These are phyloP conservation scores for Iris macrosiphon DNA, from an alignment of 106 monocot species.

Conservation along the genomic window DNA sequence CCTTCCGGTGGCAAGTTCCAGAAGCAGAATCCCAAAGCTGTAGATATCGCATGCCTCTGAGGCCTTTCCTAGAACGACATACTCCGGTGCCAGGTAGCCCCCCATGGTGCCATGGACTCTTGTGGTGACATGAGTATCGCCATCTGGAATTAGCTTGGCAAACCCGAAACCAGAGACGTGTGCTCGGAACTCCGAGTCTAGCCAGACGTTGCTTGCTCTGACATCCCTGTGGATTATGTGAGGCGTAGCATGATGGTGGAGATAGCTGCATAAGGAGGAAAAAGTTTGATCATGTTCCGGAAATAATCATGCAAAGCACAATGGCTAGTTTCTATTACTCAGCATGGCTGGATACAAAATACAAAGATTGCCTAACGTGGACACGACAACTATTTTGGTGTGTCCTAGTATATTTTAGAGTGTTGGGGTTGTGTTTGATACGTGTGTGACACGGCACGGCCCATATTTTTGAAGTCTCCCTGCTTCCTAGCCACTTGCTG, in stretches of 20 bases:
- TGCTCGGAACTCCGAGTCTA: slow-evolving; percentile 46
- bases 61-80: slow-evolving; percentile 46
- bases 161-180: slow-evolving; percentile 60
- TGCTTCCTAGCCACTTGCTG: too few species aligned
- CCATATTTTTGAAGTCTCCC: too few species aligned
- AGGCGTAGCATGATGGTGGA: slow-evolving; percentile 55
- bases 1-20: slow-evolving; percentile 53
- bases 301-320: too few species aligned
- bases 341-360: not conserved
- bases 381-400: too few species aligned
- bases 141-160: slow-evolving; percentile 60
- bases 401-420: too few species aligned
- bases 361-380: not conserved
- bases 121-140: slow-evolving; percentile 49
- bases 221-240: slow-evolving; percentile 61
- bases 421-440: too few species aligned
- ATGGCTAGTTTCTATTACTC: not conserved
- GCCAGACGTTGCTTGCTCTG: slow-evolving; percentile 48
- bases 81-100: slow-evolving; percentile 62
- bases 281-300: too few species aligned
- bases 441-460: too few species aligned
- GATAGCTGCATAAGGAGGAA: slow-evolving; percentile 24
- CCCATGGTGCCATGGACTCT: slow-evolving; percentile 43
- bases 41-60: slow-evolving; percentile 62
- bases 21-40: slow-evolving; percentile 55